phyloP scores from a whole-genome alignment of 2,329 filamentous ascomycete genomes.

The Alternaria sp. region DNA sequence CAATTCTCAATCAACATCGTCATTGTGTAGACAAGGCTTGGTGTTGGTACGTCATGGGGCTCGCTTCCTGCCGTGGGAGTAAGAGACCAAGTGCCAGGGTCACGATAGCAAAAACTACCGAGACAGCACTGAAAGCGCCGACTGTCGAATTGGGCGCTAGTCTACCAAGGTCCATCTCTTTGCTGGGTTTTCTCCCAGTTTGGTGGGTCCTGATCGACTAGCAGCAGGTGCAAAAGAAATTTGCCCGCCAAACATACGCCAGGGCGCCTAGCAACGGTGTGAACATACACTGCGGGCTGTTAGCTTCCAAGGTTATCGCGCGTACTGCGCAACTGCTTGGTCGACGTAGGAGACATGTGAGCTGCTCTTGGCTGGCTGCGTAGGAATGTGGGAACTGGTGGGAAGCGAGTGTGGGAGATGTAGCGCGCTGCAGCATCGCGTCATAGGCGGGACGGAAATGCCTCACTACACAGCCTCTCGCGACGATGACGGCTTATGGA shows the following conservation, averaged over 20 bases:
- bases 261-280: neutral
- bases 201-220: neutral
- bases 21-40: neutral
- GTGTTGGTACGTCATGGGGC: constrained; percentile 2
- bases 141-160: neutral
- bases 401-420: neutral
- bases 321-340: neutral
- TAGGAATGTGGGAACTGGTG: neutral
- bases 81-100: neutral
- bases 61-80: neutral
- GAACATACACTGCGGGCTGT: neutral
- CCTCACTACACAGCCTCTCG: constrained; percentile 13
- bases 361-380: neutral
- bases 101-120: neutral
- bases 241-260: neutral
- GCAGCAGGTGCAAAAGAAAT: neutral
- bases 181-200: neutral
- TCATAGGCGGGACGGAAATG: constrained; percentile 20
- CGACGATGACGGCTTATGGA: constrained; percentile 12
- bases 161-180: neutral
- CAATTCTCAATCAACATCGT: neutral
- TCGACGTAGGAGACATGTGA: neutral
- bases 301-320: neutral
- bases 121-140: neutral
- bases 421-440: constrained; percentile 26